Evolutionary conservation across 441 rosid species (phyloP), one percentile per base, ranked within the genome.

Genomic region (Geranium incanum): DNA sequence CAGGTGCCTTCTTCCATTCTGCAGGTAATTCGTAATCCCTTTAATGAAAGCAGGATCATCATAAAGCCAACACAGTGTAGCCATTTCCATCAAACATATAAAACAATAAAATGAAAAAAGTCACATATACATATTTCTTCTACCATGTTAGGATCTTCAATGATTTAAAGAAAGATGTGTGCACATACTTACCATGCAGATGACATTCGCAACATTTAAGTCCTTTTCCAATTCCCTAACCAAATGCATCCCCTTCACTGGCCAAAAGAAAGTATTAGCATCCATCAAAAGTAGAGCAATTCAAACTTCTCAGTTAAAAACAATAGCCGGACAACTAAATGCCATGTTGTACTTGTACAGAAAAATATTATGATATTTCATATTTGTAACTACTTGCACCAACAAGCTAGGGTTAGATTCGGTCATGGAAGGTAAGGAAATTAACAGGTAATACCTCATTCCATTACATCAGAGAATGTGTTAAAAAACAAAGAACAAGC

Each of bases 161-260:
- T 36, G 69, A 52, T 45, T 16, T 65, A 16, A 69, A 36, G 66
- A 48, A 52, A 76, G 39, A 74, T 41, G 67, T 9, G 66, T 36
- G 66, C 69, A 71, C 39, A 65, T 60, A 60, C 89, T 81, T 83
- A 90, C 99, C 96, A 83, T 95, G 84, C 96, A 90, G 77, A 95
- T 95, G 69, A 95, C 94, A 79, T 86, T 92, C 5, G 99, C 97
- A 80, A 95, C 81, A 92, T 90, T 90, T 85, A 95, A 87, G 84
- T 95, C 99, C 76, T 84, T 95, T 82, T 95, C 99, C 83, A 95
- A 81, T 79, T 95, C 99, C 72, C 97, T 86, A 69, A 95, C 97
- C 85, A 95, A 85, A 86, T 95, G 79, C 98, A 95, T 89, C 82
- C 99, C 99, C 93, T 95, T 90, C 95, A 92, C 99, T 95, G 96